Conservation (phyloP, 495 filamentous ascomycete species). For the Massariosphaeria phaeospora region DNA sequence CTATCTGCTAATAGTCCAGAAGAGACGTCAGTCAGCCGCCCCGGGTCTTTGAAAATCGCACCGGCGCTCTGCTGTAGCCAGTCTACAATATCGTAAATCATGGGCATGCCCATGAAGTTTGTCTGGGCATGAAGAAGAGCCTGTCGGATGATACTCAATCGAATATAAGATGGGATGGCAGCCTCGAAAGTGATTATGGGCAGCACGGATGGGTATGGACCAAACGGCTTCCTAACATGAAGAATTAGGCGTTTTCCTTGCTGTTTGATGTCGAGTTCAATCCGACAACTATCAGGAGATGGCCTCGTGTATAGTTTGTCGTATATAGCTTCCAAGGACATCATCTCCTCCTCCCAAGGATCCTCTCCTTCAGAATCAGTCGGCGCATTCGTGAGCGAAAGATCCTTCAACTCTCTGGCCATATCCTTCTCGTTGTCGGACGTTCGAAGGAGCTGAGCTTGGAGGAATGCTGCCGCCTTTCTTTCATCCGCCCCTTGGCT, state of each 20-base stretch:
- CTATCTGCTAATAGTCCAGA: constrained; percentile 53
- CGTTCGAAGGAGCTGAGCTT: constrained; percentile 55
- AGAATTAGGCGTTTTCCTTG: constrained; percentile 42
- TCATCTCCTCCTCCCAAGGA: constrained; percentile 81
- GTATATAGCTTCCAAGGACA: constrained; percentile 75
- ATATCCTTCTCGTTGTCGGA: constrained; percentile 31
- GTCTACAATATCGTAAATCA: constrained; percentile 83
- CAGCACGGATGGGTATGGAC: constrained; percentile 65
- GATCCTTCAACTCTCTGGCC: constrained; percentile 12
- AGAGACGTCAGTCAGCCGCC: constrained; percentile 74
- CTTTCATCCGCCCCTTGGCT: constrained; percentile 64
- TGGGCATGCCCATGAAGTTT: constrained; percentile 70
- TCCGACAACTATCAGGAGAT: constrained; percentile 58
- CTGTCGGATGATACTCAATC: constrained; percentile 79
- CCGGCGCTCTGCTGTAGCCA: constrained; percentile 81
- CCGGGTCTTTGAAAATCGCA: constrained; percentile 72
- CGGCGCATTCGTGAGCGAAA: neutral
- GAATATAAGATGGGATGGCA: constrained; percentile 83
- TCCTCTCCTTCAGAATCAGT: constrained; percentile 37
- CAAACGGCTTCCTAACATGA: constrained; percentile 50
- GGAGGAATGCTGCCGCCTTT: constrained; percentile 72
- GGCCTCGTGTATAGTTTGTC: constrained; percentile 54
- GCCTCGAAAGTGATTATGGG: constrained; percentile 68
- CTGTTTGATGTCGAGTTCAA: constrained; percentile 49
- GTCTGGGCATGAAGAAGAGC: constrained; percentile 62